Conservation (phyloP, 2,329 filamentous ascomycete species). For the Trichoderma asperellum region DNA sequence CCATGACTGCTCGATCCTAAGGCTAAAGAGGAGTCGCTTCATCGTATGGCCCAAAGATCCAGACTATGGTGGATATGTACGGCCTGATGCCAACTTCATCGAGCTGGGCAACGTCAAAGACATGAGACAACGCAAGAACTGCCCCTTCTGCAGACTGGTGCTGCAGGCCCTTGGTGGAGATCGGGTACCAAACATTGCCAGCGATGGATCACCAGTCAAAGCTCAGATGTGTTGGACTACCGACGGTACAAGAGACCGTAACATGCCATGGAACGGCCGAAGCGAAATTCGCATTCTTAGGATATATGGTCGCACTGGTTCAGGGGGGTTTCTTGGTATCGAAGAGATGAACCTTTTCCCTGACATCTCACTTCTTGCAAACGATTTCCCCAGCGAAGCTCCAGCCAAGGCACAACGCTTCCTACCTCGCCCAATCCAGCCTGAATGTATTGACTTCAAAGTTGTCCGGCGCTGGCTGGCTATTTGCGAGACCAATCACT, state of each 20-base stretch:
- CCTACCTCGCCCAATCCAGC: background rate
- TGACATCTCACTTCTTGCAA: background rate
- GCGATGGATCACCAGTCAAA: background rate
- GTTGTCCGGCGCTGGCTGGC: background rate
- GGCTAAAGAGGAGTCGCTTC: background rate
- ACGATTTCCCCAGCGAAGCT: constrained; percentile 1
- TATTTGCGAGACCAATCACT: background rate
- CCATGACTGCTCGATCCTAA: background rate
- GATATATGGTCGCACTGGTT: background rate
- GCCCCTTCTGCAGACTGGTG: background rate
- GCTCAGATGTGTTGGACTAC: background rate
- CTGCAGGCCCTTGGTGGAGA: background rate
- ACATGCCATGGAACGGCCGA: background rate
- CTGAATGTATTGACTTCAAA: background rate
- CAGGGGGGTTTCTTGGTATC: background rate
- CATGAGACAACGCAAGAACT: background rate
- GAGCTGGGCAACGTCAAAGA: background rate
- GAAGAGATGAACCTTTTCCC: background rate
- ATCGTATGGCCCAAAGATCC: background rate
- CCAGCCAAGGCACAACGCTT: background rate
- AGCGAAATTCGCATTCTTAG: background rate
- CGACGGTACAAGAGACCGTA: background rate
- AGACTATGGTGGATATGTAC: background rate
- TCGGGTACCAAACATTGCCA: background rate
- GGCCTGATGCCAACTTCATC: background rate